Evolutionary conservation across 257 asterid genomes (phyloP), one percentile per base, ranked within the genome.

Genomic region (Fraxinus americana): DNA sequence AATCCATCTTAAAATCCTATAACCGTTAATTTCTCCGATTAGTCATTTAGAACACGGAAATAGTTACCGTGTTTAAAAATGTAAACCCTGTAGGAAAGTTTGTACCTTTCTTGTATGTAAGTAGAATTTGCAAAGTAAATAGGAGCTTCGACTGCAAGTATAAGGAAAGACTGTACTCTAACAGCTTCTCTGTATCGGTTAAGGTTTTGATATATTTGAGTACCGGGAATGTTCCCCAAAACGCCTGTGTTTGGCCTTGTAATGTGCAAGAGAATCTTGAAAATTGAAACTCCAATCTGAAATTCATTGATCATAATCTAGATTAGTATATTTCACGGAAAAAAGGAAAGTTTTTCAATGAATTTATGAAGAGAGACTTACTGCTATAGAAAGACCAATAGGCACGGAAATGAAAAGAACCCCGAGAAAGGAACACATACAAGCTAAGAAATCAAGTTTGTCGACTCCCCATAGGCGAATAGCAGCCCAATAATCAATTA

Each of bases 321-420:
- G 50, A 13, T 21, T n/a, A 25, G 35, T 9, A 75, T 48, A 13
- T 48, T 19, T 45, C 19, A 10, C 11, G 1, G 2, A 36, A 52
- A 69, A 27, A 14, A 14, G 9, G 5, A 12, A 13, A 19, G n/a
- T 25, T 52, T 34, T 14, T 57, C 34, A 27, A 8, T 16, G 17
- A 39, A 17, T 73, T 73, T 35, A 71, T 61, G 25, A 35, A 29
- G 8, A n/a, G 30, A 75, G 67, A 73, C 96, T 84, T 84, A 95
- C 99, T 32, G 99, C 96, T 72, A 95, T 91, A 25, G 96, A 90
- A 61, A 95, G 98, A 32, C 99, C 99, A 63, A 91, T 77, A 77
- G 99, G 98, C 61, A 95, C 98, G 0, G 99, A 95, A 85, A 95
- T 86, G 96, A 95, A 92, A 30, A 95, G 97, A 67, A 95, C 99